These are phyloP conservation scores for Euclidium syriacum DNA, from an alignment of 345 rosid genomes.

Conservation along the genomic window DNA sequence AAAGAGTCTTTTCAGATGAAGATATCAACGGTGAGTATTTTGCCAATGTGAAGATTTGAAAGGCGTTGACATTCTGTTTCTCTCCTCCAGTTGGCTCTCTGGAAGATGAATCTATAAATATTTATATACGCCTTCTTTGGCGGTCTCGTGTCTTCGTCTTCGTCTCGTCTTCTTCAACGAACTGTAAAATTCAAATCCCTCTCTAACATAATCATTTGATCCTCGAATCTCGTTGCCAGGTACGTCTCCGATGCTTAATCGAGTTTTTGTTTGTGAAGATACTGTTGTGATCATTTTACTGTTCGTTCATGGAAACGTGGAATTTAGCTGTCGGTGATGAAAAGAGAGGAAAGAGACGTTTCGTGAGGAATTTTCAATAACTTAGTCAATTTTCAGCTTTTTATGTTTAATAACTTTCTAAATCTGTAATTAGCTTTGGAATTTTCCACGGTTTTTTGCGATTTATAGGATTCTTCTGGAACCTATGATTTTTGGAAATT, in stretches of 20 bases:
- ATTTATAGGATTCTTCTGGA: background rate
- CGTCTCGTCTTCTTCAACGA: conserved; percentile 16
- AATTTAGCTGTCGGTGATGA: background rate
- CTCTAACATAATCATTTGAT: background rate
- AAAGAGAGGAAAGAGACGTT: background rate
- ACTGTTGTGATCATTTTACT: background rate
- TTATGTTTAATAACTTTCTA: background rate
- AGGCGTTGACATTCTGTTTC: conserved; percentile 23
- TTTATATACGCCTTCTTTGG: conserved; percentile 17
- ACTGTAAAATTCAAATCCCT: conserved; percentile 4
- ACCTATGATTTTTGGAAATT: background rate
- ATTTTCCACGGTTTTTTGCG: background rate
- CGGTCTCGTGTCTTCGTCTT: conserved; percentile 19
- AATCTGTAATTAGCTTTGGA: background rate
- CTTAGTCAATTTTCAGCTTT: background rate
- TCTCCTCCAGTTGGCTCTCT: conserved; percentile 20
- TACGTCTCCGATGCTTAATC: background rate
- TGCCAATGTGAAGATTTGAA: background rate
- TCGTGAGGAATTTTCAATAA: background rate
- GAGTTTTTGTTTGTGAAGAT: background rate
- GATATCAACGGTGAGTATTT: background rate
- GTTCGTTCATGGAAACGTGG: background rate
- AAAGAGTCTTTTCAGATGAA: background rate
- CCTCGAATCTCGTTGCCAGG: conserved; percentile 6
- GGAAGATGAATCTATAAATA: conserved; percentile 13